Conservation (phyloP, 345 rosid species). For the Pugionium cornutum region DNA sequence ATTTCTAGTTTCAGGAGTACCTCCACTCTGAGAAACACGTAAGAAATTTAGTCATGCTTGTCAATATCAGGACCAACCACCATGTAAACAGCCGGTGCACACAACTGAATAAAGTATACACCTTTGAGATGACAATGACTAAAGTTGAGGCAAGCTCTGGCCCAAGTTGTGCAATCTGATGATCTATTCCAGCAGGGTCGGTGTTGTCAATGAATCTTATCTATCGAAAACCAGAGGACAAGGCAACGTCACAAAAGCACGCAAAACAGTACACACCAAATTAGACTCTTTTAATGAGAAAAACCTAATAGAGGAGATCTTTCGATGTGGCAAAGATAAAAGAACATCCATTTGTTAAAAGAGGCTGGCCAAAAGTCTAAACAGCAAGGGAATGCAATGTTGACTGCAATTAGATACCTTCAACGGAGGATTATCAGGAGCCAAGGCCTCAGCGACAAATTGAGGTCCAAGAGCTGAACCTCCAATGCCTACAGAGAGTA, state of each 20-base stretch:
- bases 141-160: slow-evolving; percentile 87
- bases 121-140: slow-evolving; percentile 96
- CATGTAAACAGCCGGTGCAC: neutral
- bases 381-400: neutral
- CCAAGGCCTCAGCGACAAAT: slow-evolving; percentile 95
- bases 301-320: no score
- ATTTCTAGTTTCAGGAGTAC: slow-evolving; percentile 98
- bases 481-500: slow-evolving; percentile 94
- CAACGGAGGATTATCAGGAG: slow-evolving; percentile 96
- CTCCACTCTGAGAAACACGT: slow-evolving; percentile 73
- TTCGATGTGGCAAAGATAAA: neutral
- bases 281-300: no score
- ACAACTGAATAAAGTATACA: slow-evolving; percentile 28
- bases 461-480: slow-evolving; percentile 99
- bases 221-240: slow-evolving; percentile 48
- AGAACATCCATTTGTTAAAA: no score
- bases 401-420: slow-evolving; percentile 49
- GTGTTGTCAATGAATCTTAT: slow-evolving; percentile 95
- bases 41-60: slow-evolving; percentile 3
- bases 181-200: slow-evolving; percentile 97
- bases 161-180: slow-evolving; percentile 97
- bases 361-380: no score
- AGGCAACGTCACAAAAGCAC: slow-evolving; percentile 9
- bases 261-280: slow-evolving; percentile 2
- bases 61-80: slow-evolving; percentile 4